A percentile compares a stretch with the other conserved stretches of the same genome.
These are phyloP conservation scores for Dicorynia guianensis DNA, from an alignment of 306 rosid species.

Conservation along the genomic window DNA sequence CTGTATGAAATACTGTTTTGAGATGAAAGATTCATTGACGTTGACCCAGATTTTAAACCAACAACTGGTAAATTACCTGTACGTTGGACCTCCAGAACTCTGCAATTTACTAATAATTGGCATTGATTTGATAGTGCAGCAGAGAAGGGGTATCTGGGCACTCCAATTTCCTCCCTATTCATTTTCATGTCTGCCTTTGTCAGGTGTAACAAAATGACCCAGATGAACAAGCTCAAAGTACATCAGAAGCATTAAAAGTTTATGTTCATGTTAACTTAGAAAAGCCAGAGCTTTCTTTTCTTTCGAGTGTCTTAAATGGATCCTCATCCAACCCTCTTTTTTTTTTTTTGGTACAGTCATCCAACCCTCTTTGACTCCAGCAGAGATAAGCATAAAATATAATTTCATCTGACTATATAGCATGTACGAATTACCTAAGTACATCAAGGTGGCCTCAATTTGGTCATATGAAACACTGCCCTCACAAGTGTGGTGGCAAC, in stretches of 20 bases:
- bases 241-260: conserved; percentile 2
- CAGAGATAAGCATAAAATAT: not conserved
- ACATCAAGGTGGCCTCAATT: conserved; percentile 8
- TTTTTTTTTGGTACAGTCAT: no score
- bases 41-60: conserved; percentile 33
- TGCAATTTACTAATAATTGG: conserved; percentile 28
- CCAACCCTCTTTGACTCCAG: not conserved
- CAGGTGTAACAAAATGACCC: conserved; percentile 17
- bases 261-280: not conserved
- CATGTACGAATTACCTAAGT: not conserved
- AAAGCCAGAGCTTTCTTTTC: no score
- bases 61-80: conserved; percentile 5
- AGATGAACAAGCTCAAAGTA: not conserved
- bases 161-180: conserved; percentile 27
- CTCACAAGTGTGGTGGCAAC: not conserved
- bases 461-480: conserved; percentile 6
- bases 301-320: not conserved
- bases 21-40: conserved; percentile 15
- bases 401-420: not conserved
- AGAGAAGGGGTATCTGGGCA: conserved; percentile 22
- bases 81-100: conserved; percentile 30
- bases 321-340: not conserved
- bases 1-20: not conserved
- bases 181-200: conserved; percentile 37
- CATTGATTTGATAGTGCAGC: conserved; percentile 3